phyloP scores from a whole-genome alignment of 2,329 filamentous ascomycete genomes.

The Ceratocystis cubensis region DNA sequence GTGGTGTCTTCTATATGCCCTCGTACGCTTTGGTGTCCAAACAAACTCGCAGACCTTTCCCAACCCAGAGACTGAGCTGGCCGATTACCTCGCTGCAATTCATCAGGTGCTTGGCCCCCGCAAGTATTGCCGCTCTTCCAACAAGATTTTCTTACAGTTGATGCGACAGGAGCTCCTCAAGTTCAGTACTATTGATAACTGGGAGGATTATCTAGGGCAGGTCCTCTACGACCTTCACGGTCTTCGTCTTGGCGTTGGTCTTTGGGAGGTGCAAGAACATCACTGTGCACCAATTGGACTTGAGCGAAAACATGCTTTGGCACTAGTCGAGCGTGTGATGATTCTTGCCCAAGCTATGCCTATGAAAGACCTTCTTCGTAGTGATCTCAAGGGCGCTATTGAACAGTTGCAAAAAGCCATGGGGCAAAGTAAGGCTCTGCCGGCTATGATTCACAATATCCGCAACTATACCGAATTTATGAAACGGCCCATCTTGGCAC shows the following conservation, averaged over 20 bases:
- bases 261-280: slow-evolving; percentile 62
- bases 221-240: slow-evolving; percentile 74
- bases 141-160: slow-evolving; percentile 79
- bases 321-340: slow-evolving; percentile 73
- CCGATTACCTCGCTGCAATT: slow-evolving; percentile 66
- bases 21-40: slow-evolving; percentile 55
- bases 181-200: slow-evolving; percentile 63
- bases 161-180: slow-evolving; percentile 75
- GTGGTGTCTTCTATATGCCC: slow-evolving; percentile 76
- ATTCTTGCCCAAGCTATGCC: slow-evolving; percentile 69
- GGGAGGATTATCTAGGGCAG: slow-evolving; percentile 76
- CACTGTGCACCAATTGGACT: slow-evolving; percentile 64
- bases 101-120: slow-evolving; percentile 77
- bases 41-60: slow-evolving; percentile 55
- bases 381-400: slow-evolving; percentile 77
- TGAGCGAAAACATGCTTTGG: slow-evolving; percentile 66
- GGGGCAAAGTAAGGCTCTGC: slow-evolving; percentile 62
- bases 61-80: slow-evolving; percentile 56
- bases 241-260: slow-evolving; percentile 58
- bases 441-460: slow-evolving; percentile 75
- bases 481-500: slow-evolving; percentile 70
- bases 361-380: slow-evolving; percentile 83
- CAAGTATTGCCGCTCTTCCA: slow-evolving; percentile 70
- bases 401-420: slow-evolving; percentile 87
- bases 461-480: slow-evolving; percentile 71